A percentile compares a stretch with the other conserved stretches of the same genome.
Conservation (phyloP, 176 grass and related monocot species). For the Zoysia japonica region DNA sequence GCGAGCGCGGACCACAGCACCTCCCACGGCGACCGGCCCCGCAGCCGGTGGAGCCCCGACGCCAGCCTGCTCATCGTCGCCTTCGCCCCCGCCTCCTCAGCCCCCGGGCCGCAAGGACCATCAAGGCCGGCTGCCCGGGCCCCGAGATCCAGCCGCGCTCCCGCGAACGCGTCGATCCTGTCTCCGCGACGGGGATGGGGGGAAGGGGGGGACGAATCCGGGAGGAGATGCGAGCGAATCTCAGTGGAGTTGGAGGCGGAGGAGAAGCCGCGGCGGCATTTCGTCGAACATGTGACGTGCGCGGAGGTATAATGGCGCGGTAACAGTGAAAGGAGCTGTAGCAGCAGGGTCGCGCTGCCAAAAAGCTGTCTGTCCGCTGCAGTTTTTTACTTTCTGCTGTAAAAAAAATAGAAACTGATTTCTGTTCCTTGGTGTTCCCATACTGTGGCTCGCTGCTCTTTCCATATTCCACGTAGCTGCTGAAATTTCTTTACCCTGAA, state of each 20-base stretch:
- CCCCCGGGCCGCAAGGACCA: constrained; percentile 41
- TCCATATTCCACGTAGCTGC: no score
- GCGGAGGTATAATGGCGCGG: neutral
- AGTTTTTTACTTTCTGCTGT: no score
- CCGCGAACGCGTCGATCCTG: constrained; percentile 22
- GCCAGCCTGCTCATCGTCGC: constrained; percentile 64
- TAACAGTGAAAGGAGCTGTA: neutral
- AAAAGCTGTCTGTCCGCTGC: neutral
- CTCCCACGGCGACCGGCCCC: constrained; percentile 69
- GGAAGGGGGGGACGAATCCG: constrained; percentile 24
- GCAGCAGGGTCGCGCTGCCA: neutral
- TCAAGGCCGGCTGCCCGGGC: constrained; percentile 25
- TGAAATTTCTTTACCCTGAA: no score
- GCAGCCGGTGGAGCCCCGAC: constrained; percentile 60
- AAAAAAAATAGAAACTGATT: no score
- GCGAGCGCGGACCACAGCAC: constrained; percentile 62
- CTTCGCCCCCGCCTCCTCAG: constrained; percentile 4
- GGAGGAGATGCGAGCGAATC: constrained; percentile 42
- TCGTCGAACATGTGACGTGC: constrained; percentile 45
- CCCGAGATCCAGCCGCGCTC: constrained; percentile 37
- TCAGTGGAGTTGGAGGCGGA: constrained; percentile 26
- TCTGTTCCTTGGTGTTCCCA: no score
- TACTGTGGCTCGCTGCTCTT: no score
- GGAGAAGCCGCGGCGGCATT: constrained; percentile 40
- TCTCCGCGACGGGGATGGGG: constrained; percentile 8